A percentile compares a stretch with the other conserved stretches of the same genome.
These are phyloP conservation scores for Pleurotus ostreatus DNA, from an alignment of 768 basidiomycete species.

Conservation along the genomic window DNA sequence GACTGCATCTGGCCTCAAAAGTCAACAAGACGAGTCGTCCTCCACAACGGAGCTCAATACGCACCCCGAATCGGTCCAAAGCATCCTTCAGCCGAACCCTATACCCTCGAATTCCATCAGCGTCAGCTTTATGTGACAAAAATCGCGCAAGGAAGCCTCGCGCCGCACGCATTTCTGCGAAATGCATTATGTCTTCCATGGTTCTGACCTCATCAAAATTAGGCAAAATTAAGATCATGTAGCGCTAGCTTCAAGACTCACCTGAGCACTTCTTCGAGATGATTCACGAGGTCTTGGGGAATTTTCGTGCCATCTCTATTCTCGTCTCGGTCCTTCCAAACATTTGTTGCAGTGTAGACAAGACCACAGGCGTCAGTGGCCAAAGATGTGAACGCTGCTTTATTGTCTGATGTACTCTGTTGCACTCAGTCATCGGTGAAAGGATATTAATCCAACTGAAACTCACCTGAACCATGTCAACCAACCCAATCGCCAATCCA, in stretches of 20 bases:
- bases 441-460: no score
- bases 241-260: neutral
- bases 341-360: constrained; percentile 16
- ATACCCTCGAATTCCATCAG: constrained; percentile 14
- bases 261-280: constrained; percentile 15
- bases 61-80: constrained; percentile 21
- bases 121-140: constrained; percentile 13
- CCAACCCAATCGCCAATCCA: constrained; percentile 13
- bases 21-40: neutral
- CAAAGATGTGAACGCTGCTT: constrained; percentile 17
- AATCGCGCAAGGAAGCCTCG: constrained; percentile 7
- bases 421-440: no score
- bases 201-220: constrained; percentile 1
- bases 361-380: constrained; percentile 20
- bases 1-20: constrained; percentile 14
- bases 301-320: constrained; percentile 9
- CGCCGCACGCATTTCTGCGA: constrained; percentile 11
- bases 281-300: constrained; percentile 11
- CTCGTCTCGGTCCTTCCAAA: constrained; percentile 12
- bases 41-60: neutral
- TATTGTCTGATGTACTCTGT: constrained; percentile 16
- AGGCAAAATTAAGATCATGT: neutral
- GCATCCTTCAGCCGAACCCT: constrained; percentile 16
- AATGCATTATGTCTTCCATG: constrained; percentile 12
- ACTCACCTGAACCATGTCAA: constrained; percentile 11